Conservation (phyloP, 345 rosid genomes). For the Abelmoschus esculentus region DNA sequence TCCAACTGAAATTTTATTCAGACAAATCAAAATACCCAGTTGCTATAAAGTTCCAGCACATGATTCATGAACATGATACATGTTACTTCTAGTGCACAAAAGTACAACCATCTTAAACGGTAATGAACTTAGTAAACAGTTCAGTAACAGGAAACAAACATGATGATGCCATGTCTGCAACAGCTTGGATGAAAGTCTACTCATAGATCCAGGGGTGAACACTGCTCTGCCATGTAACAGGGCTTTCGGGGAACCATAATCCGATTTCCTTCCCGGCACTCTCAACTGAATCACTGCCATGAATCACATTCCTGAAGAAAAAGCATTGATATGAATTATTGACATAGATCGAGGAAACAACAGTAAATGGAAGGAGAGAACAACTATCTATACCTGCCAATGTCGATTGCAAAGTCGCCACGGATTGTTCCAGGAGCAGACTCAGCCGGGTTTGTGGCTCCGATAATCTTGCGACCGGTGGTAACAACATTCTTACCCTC, state of each 20-base stretch:
- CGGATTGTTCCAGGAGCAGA: constrained; percentile 96
- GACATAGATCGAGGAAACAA: background rate
- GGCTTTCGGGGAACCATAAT: constrained; percentile 83
- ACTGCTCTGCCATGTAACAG: constrained; percentile 77
- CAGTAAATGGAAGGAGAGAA: background rate
- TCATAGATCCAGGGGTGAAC: constrained; percentile 82
- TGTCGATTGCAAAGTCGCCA: constrained; percentile 79
- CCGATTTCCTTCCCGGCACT: constrained; percentile 84
- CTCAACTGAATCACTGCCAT: constrained; percentile 78
- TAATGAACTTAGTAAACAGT: background rate
- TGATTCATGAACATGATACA: background rate
- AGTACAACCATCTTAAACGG: background rate
- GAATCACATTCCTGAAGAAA: constrained; percentile 57
- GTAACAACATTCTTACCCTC: constrained; percentile 80
- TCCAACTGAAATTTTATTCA: background rate
- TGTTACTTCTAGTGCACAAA: background rate
- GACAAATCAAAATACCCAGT: background rate
- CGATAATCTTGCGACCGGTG: constrained; percentile 81
- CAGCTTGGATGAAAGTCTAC: constrained; percentile 16
- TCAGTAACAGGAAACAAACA: background rate
- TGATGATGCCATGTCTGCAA: background rate
- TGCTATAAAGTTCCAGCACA: background rate
- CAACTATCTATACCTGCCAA: constrained; percentile 49
- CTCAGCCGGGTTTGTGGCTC: constrained; percentile 86
- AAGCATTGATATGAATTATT: too few species aligned